Base-by-base conservation (phyloP, 2,329 filamentous ascomycete genomes). In the Cordyceps tenuipes region DNA sequence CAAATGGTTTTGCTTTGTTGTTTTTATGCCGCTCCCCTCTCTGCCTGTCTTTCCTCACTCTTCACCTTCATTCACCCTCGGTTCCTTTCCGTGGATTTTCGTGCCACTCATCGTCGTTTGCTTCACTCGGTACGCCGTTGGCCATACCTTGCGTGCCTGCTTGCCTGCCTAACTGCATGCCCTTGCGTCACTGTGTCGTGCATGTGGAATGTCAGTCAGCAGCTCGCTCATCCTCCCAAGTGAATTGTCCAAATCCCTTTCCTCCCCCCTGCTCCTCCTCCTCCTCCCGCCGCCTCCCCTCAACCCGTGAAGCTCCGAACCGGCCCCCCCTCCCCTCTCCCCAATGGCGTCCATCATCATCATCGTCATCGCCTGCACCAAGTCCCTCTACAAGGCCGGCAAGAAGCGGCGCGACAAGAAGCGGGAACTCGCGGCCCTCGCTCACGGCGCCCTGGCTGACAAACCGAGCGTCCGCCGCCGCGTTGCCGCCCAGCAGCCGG, bases 311-410 rank as follows among this genome's bases (percentile, higher is more conserved):
- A 29, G 1, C 29, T 29, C 21, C 13, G 21, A 26, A 8, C 21
- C 21, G 6, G 3, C 44, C 19, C 12, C 19, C 12, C n/a, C 10
- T 7, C 12, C 19, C 12, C n/a, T 6, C 23, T 23, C 41, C 48
- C 34, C 31, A 17, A 61, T 61, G 60, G 60, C 60, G 5, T 61
- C 60, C 34, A n/a, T 61, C 19, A 47, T 61, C 50, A 61, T 61
- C 34, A 43, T 56, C 41, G 55, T 49, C 26, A 56, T 58, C 23
- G 54, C 54, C 2, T 61, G 60, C 50, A 56, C 55, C 55, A 52
- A 57, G 19, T 53, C 47, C 13, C 55, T 61, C 26, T 61, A 61
- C 60, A 59, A 58, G 46, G 48, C 60, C 21, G 10, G 48, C 60
- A 43, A 55, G 44, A 54, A 61, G 31, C 54, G 43, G 17, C 54